phyloP scores from a whole-genome alignment of 1,139 yeast genomes.

The Nakaseomyces nivariensis region DNA sequence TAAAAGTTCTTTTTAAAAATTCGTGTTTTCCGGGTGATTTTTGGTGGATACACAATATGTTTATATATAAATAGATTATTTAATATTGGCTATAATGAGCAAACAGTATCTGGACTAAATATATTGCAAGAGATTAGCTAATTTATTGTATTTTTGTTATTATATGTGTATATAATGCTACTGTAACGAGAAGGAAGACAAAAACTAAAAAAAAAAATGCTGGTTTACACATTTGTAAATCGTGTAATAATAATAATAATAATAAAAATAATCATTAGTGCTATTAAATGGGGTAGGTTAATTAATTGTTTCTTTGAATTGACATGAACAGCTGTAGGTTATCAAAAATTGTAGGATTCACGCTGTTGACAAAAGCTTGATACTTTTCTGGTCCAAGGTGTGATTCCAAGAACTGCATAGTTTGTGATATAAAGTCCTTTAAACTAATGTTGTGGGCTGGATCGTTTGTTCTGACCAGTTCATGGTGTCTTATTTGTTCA shows the following conservation, averaged over 20 bases:
- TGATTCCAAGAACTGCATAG: slow-evolving; percentile 25
- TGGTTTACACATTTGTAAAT: too few species aligned
- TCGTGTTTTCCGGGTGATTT: slow-evolving; percentile 1
- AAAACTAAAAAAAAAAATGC: neutral
- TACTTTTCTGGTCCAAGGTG: slow-evolving; percentile 27
- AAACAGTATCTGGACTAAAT: too few species aligned
- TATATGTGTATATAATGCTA: neutral
- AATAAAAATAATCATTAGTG: too few species aligned
- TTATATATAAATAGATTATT: too few species aligned
- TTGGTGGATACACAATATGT: too few species aligned
- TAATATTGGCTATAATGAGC: too few species aligned
- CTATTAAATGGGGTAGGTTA: too few species aligned
- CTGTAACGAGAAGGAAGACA: neutral
- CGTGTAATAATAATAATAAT: too few species aligned
- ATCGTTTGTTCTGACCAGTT: slow-evolving; percentile 39
- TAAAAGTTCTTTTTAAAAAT: neutral
- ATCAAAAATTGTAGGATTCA: slow-evolving; percentile 27
- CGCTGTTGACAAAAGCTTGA: slow-evolving; percentile 17
- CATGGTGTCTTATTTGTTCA: slow-evolving; percentile 47
- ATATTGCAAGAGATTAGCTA: too few species aligned
- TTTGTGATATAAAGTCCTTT: slow-evolving; percentile 30
- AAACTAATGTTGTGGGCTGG: slow-evolving; percentile 51
- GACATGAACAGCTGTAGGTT: slow-evolving; percentile 29
- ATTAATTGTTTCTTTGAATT: slow-evolving; percentile 5
- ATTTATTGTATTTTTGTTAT: too few species aligned